Percentiles rank a stretch among this genome's conserved stretches.
Conservation (phyloP, 768 basidiomycete species). For the Russula vinacea region DNA sequence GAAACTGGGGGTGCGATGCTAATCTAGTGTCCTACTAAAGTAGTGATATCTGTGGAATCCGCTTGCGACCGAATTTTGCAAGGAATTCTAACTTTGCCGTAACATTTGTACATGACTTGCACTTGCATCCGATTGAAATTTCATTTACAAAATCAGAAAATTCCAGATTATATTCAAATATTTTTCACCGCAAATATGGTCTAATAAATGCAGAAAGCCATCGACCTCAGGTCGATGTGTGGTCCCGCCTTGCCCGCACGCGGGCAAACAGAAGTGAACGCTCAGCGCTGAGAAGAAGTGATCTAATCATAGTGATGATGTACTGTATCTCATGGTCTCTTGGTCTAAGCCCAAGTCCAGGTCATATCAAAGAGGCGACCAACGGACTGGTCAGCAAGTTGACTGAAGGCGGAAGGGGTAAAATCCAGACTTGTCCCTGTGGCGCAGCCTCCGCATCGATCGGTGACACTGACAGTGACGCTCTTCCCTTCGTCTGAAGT, state of each 20-base stretch:
- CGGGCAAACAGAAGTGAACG: slow-evolving; percentile 30
- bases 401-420: slow-evolving; percentile 53
- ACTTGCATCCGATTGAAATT: no score
- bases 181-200: no score
- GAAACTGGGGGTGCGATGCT: no score
- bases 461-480: slow-evolving; percentile 50
- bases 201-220: background rate
- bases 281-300: slow-evolving; percentile 27
- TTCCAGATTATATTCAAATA: no score
- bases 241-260: slow-evolving; percentile 33
- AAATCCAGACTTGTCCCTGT: slow-evolving; percentile 59
- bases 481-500: slow-evolving; percentile 49
- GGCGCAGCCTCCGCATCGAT: slow-evolving; percentile 60
- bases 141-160: no score
- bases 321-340: background rate
- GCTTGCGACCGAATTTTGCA: no score
- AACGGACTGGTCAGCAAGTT: slow-evolving; percentile 42
- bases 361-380: slow-evolving; percentile 52
- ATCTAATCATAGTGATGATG: background rate
- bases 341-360: slow-evolving; percentile 49
- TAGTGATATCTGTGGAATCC: no score
- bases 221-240: background rate
- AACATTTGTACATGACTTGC: no score
- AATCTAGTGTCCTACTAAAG: no score
- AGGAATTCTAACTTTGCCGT: no score